These are phyloP conservation scores for Vinca major DNA, from an alignment of 305 asterid species.

Conservation along the genomic window DNA sequence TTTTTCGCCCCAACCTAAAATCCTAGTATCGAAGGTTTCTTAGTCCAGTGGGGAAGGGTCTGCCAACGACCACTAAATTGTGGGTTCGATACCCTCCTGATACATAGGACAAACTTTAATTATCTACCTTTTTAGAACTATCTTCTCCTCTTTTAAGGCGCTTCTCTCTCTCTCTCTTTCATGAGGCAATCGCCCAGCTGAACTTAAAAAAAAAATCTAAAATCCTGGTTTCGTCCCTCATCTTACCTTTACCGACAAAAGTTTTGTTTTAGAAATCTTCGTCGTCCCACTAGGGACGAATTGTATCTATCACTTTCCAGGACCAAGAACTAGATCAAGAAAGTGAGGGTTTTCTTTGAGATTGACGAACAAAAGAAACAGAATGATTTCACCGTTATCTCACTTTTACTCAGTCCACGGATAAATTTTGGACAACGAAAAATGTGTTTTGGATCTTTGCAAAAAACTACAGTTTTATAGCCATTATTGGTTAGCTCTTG, in stretches of 20 bases:
- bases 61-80: too few species aligned
- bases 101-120: too few species aligned
- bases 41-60: too few species aligned
- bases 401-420: constrained; percentile 4
- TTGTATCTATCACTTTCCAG: neutral
- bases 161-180: too few species aligned
- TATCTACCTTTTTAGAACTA: too few species aligned
- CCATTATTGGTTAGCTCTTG: constrained; percentile 18
- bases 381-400: constrained; percentile 8
- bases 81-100: too few species aligned
- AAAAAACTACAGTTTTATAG: constrained; percentile 6
- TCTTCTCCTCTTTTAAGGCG: too few species aligned
- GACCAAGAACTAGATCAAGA: constrained; percentile 17
- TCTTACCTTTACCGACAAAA: neutral
- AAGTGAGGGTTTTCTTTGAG: constrained; percentile 5
- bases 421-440: constrained; percentile 24
- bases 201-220: too few species aligned
- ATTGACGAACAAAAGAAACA: neutral
- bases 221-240: too few species aligned
- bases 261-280: neutral
- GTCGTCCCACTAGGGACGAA: neutral
- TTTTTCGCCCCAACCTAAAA: too few species aligned
- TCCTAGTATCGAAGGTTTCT: too few species aligned
- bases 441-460: constrained; percentile 21
- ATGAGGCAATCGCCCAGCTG: too few species aligned